Percentiles rank a stretch among this genome's conserved stretches.
phyloP scores from a whole-genome alignment of 31 red algal genomes.

The Pterothamnion heteromorphum region DNA sequence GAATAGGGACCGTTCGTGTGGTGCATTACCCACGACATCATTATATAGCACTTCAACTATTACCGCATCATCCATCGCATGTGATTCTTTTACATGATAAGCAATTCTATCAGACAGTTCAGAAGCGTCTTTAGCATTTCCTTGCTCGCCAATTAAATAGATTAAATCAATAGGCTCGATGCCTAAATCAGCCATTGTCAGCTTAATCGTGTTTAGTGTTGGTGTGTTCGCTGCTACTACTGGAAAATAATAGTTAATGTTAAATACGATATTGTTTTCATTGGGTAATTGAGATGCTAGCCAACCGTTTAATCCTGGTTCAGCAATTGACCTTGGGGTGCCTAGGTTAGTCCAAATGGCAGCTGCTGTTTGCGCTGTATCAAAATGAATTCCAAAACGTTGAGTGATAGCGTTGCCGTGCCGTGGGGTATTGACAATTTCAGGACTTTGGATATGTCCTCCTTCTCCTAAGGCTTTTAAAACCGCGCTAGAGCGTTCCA shows the following conservation, averaged over 20 bases:
- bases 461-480: neutral
- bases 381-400: neutral
- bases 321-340: neutral
- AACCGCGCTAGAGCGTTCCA: neutral
- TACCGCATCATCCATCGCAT: no score
- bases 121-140: no score
- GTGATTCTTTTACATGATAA: no score
- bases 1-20: no score
- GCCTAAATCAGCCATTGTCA: neutral
- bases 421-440: neutral
- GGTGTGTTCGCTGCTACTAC: neutral
- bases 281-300: neutral
- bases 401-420: neutral
- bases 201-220: neutral
- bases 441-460: neutral
- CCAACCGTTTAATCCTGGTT: neutral
- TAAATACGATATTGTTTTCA: neutral
- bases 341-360: neutral
- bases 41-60: no score
- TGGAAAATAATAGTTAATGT: neutral
- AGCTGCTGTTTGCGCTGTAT: neutral
- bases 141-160: no score
- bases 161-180: neutral
- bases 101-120: no score
- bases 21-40: no score